Evolutionary conservation across 768 basidiomycete species (phyloP), one percentile per base, ranked within the genome.

Genomic region (Pleurotus eryngii): DNA sequence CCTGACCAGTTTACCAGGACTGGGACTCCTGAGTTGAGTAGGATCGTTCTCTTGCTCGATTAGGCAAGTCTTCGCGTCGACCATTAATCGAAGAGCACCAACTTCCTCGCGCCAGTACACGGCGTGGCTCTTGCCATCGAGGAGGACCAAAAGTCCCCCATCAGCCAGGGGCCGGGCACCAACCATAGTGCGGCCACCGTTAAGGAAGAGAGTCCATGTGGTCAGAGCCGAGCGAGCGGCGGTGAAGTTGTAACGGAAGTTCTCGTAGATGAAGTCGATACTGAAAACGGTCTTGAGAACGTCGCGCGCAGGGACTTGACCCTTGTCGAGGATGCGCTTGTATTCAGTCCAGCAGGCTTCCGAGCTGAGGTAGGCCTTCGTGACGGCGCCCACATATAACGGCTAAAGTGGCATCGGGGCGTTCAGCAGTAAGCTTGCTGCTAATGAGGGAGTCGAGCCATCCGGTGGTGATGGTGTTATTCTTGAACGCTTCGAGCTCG

Each of bases 31-130:
- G 46, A 98, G 79, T 71, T 98, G 96, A 20, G 97, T 99, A 14
- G 97, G 97, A 67, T 99, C 97, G 65, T 98, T 98, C 81, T 99
- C 97, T 74, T 98, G 95, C 72, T 98, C 97, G 64, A 99, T 95
- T 75, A 98, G 80, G 70, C 95, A 97, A 14, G 97, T 99, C 81
- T 98, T 96, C 54, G 94, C 83, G 73, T 99, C 96, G 59, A 99
- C 88, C 86, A 94, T 93, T 67, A 98, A 70, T 62, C 92, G 78
- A 63, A 95, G 76, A 7, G 93, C 91, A 56, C 95, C 97, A 55
- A 98, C 97, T 76, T 99, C 97, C 71, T 98, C 97, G 55, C 93
- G 82, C 94, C 93, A 98, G 74, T 99, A 99, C 53, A 97, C 81
- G 20, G 97, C 95, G 74, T 99, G 97, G 70, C 94, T 95, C 68